Evolutionary conservation across 106 monocot genomes (phyloP).

Genomic region (Allium sativum): DNA sequence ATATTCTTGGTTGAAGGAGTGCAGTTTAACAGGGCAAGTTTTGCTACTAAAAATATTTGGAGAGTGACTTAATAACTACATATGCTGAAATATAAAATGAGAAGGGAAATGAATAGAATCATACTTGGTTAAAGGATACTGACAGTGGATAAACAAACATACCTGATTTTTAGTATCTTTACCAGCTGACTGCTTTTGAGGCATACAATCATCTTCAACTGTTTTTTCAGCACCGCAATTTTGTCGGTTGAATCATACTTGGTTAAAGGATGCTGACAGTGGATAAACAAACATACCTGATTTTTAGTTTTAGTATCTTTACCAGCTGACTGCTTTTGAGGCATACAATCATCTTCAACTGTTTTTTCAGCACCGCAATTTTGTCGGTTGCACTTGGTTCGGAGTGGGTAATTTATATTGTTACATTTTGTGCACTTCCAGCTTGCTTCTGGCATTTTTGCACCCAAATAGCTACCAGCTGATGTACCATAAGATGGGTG

Average conservation of each 20-base stretch:
- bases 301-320: no score
- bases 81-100: no score
- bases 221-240: constrained; percentile 87
- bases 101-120: no score
- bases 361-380: constrained; percentile 87
- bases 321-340: constrained; percentile 23
- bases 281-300: constrained; percentile 63
- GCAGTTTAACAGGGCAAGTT: no score
- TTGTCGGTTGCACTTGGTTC: constrained; percentile 80
- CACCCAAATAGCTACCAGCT: no score
- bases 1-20: no score
- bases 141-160: no score
- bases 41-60: no score
- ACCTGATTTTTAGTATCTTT: constrained; percentile 87
- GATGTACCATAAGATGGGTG: no score
- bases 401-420: constrained; percentile 92
- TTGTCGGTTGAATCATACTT: constrained; percentile 75
- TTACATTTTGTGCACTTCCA: constrained; percentile 91
- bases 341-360: constrained; percentile 27
- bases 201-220: constrained; percentile 27
- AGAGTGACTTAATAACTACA: no score
- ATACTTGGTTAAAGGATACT: no score
- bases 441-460: constrained; percentile 85
- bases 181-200: constrained; percentile 23
- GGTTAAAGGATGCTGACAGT: no score